A percentile compares a stretch with the other conserved stretches of the same genome.
phyloP scores from a whole-genome alignment of 306 rosid genomes.

The Oemleria cerasiformis region DNA sequence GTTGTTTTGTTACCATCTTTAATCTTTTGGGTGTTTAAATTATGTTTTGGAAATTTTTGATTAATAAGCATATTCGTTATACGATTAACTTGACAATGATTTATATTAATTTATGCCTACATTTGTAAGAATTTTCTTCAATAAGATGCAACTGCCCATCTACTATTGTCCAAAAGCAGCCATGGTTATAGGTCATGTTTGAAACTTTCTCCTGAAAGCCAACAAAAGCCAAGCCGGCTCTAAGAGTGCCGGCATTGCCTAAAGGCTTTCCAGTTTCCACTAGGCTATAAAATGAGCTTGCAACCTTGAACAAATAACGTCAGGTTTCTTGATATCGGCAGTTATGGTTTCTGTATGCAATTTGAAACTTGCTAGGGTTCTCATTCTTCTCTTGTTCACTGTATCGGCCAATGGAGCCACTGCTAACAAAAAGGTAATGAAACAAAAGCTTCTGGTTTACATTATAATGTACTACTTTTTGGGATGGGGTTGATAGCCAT shows the following conservation, averaged over 20 bases:
- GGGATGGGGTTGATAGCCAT: too few relatives aligned
- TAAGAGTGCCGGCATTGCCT: slow-evolving; percentile 35
- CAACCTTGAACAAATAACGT: slow-evolving; percentile 13
- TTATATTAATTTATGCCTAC: too few relatives aligned
- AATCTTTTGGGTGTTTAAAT: too few relatives aligned
- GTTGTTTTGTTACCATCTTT: too few relatives aligned
- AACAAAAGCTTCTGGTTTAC: background rate
- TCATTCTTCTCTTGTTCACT: slow-evolving; percentile 37
- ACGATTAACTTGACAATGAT: too few relatives aligned
- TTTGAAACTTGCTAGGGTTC: slow-evolving; percentile 32
- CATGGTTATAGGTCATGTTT: background rate
- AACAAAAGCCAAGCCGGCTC: slow-evolving; percentile 23
- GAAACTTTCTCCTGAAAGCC: background rate
- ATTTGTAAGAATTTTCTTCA: too few relatives aligned
- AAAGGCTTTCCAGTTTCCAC: slow-evolving; percentile 6
- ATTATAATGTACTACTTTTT: background rate
- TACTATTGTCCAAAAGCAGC: background rate
- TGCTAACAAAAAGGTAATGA: slow-evolving; percentile 38
- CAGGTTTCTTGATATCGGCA: slow-evolving; percentile 5
- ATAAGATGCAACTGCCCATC: background rate
- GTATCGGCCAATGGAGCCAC: slow-evolving; percentile 41
- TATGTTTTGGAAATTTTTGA: too few relatives aligned
- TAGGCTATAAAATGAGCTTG: slow-evolving; percentile 35
- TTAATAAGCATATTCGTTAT: too few relatives aligned
- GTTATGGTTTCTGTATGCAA: slow-evolving; percentile 15